Evolutionary conservation across 78 protist species (phyloP).

Genomic region (Speleostelium caveatum): DNA sequence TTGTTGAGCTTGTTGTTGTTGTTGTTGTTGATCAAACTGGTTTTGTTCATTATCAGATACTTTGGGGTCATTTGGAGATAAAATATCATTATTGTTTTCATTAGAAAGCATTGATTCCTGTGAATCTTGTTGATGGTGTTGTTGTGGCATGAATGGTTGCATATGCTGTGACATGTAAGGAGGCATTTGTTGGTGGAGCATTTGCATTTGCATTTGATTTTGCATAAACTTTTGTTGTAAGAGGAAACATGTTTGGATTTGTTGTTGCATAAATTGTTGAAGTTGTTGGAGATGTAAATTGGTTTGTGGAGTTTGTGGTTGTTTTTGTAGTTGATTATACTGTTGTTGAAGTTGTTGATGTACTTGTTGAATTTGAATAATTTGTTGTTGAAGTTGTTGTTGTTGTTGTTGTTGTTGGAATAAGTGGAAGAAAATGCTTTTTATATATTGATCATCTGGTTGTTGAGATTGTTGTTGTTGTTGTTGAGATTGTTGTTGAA

Average conservation of each 20-base stretch:
- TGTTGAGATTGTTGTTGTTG: conserved; percentile 11
- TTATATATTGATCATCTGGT: neutral
- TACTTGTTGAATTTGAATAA: conserved; percentile 5
- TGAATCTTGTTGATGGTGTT: neutral
- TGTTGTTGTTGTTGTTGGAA: conserved; percentile 51
- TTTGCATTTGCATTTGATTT: conserved; percentile 4
- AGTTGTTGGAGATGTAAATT: conserved; percentile 34
- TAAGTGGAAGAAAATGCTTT: neutral
- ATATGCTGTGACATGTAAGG: neutral
- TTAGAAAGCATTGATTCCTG: conserved; percentile 19
- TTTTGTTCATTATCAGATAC: neutral
- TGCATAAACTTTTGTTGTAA: conserved; percentile 18
- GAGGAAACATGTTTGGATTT: neutral
- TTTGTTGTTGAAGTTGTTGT: conserved; percentile 1
- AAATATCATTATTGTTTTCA: neutral
- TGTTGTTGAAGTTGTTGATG: conserved; percentile 11
- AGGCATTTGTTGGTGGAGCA: neutral
- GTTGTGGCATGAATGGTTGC: neutral
- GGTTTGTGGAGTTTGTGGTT: neutral
- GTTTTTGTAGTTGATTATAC: conserved; percentile 42
- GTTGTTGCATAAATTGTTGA: conserved; percentile 1
- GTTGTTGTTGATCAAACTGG: conserved; percentile 14
- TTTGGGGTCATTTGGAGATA: neutral
- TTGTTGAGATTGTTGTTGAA: neutral
- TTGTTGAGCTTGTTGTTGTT: neutral